These are phyloP conservation scores for Ensete glaucum DNA, from an alignment of 176 grass and related monocot species.

Conservation along the genomic window DNA sequence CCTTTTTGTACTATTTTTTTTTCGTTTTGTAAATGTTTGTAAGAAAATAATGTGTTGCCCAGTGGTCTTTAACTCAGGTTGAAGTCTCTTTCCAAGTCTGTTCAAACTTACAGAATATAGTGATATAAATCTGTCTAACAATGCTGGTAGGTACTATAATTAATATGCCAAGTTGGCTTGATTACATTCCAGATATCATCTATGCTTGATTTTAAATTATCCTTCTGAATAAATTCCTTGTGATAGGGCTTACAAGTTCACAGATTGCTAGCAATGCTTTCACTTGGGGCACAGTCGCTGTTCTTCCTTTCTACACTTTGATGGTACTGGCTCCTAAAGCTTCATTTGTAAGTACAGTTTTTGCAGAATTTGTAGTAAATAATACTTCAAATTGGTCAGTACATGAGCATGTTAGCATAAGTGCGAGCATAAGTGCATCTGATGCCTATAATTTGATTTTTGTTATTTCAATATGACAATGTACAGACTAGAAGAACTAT, in stretches of 20 bases:
- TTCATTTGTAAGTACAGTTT: constrained; percentile 40
- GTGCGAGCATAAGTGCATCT: background rate
- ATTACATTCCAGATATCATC: background rate
- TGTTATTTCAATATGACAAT: background rate
- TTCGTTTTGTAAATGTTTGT: background rate
- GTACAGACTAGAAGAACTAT: constrained; percentile 68
- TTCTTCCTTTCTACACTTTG: constrained; percentile 94
- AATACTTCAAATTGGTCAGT: background rate
- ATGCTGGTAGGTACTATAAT: background rate
- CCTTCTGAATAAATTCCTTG: background rate
- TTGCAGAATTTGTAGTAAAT: background rate
- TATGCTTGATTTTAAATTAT: background rate
- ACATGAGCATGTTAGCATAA: background rate
- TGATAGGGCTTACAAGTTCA: constrained; percentile 51
- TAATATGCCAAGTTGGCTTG: background rate
- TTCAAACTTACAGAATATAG: background rate
- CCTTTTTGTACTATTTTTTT: background rate
- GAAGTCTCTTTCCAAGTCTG: too few species aligned
- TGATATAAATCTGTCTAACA: background rate
- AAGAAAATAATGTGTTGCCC: background rate
- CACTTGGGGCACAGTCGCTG: constrained; percentile 75
- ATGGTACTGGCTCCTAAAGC: constrained; percentile 93
- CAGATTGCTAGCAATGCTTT: constrained; percentile 83
- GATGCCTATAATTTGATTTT: background rate
- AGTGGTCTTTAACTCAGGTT: background rate